Conservation (phyloP, 2,329 filamentous ascomycete species). For the Plectosphaerella plurivora region DNA sequence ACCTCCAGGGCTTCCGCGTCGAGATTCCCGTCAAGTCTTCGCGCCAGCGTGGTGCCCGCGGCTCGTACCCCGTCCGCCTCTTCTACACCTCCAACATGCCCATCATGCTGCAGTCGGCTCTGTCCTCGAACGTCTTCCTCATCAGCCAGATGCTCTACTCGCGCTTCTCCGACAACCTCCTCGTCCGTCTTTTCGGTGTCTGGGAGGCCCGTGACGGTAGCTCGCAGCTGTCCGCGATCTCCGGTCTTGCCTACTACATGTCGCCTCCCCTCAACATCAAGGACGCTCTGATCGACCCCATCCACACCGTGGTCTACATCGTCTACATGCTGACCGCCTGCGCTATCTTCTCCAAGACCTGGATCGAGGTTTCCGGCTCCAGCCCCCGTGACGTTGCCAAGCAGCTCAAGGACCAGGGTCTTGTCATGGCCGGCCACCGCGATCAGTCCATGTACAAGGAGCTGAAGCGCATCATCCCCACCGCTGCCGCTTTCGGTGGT, state of each 20-base stretch:
- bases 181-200: constrained; percentile 94
- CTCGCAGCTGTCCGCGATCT: constrained; percentile 88
- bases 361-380: constrained; percentile 98
- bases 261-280: constrained; percentile 96
- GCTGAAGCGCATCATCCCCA: constrained; percentile 98
- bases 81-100: constrained; percentile 99
- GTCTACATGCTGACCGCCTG: constrained; percentile 97
- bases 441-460: constrained; percentile 99
- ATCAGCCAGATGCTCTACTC: constrained; percentile 99
- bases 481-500: constrained; percentile 95
- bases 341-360: constrained; percentile 99
- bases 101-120: constrained; percentile 98
- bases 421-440: constrained; percentile 98
- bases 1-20: constrained; percentile 98
- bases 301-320: constrained; percentile 94
- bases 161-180: constrained; percentile 96
- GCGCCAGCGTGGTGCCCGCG: constrained; percentile 96
- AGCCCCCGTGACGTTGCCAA: constrained; percentile 97
- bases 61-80: constrained; percentile 95
- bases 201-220: constrained; percentile 98
- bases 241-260: constrained; percentile 99
- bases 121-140: constrained; percentile 98
- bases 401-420: constrained; percentile 98
- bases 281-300: constrained; percentile 92
- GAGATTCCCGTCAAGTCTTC: constrained; percentile 99